Evolutionary conservation across 768 basidiomycete genomes (phyloP), one percentile per base, ranked within the genome.

Genomic region (Leccinum variicolor): DNA sequence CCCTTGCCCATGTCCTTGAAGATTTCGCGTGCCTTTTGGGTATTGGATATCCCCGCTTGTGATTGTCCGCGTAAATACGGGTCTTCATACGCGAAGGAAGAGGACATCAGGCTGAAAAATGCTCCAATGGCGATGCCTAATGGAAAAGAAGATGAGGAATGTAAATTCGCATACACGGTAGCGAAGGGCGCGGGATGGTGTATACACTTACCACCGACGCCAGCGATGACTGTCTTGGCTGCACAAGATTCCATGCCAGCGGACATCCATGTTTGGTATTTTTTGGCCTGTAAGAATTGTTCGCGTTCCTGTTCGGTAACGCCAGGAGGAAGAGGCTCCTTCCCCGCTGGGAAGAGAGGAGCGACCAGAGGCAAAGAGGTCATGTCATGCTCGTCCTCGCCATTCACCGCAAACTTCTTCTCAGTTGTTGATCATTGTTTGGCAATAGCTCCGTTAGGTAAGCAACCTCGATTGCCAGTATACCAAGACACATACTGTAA

Each of bases 21-120:
- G 34, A 96, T 84, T 62, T 87, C 85, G 47, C 83, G 79, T 1
- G 93, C 89, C 66, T 95, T 95, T 70, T 94, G 90, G 23, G 80
- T 78, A 47, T 83, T 83, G 58, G 75, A 84, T 75, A 86, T 66
- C 13, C 77, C 81, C 11, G 77, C 77, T 63, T 82, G 79, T 10
- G 79, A 78, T 65, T 84, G 81, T 50, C 84, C 77, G 31, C 90
- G 85, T 34, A 91, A 80, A 47, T 92, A 76, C 11, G 95, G 94
- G 71, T 98, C 95, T 72, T 98, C 96, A 69, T 97, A 96, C 33
- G 89, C 88, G 70, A 98, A 95, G 28, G 94, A 92, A 19, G 94
- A 80, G 33, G 91, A 92, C 96, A 98, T 98, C 58, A 98, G 81
- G 2, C 94, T 93, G 76, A 98, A 92, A 79, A 98, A 94, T 31